These are phyloP conservation scores for Citrus australasica DNA, from an alignment of 345 rosid species.

Conservation along the genomic window DNA sequence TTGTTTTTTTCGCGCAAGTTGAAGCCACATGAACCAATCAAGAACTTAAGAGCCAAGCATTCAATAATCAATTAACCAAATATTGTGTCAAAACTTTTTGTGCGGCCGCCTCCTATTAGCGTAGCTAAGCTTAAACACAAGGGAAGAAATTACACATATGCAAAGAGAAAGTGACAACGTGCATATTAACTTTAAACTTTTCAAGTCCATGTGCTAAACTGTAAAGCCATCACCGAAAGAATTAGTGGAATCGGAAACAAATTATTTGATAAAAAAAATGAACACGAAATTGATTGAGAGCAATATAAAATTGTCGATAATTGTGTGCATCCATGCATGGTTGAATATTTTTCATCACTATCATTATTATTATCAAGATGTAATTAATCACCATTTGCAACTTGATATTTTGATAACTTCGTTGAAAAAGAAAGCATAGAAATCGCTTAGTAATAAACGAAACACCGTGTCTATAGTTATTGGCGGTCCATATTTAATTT, in stretches of 20 bases:
- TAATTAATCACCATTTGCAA: background rate
- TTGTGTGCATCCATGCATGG: no score
- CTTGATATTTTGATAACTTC: background rate
- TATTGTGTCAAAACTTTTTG: background rate
- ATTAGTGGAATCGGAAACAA: background rate
- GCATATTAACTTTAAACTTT: background rate
- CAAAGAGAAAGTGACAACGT: background rate
- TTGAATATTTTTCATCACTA: no score
- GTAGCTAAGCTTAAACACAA: background rate
- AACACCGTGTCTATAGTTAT: background rate
- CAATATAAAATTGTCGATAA: no score
- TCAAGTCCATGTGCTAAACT: background rate
- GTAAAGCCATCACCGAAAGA: constrained; percentile 4
- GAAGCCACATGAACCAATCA: no score
- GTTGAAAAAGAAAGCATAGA: background rate
- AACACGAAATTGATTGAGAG: no score
- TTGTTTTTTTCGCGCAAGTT: no score
- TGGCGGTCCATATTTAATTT: background rate
- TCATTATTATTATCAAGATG: background rate
- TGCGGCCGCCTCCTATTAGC: background rate
- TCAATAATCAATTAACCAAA: no score
- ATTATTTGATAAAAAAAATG: no score
- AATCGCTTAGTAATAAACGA: background rate
- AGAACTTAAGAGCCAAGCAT: no score
- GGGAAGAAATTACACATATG: background rate